Percentiles rank a stretch among this genome's conserved stretches.
Evolutionary conservation across 2,329 filamentous ascomycete genomes (phyloP).

Genomic region (Fusarium fracticaudum): DNA sequence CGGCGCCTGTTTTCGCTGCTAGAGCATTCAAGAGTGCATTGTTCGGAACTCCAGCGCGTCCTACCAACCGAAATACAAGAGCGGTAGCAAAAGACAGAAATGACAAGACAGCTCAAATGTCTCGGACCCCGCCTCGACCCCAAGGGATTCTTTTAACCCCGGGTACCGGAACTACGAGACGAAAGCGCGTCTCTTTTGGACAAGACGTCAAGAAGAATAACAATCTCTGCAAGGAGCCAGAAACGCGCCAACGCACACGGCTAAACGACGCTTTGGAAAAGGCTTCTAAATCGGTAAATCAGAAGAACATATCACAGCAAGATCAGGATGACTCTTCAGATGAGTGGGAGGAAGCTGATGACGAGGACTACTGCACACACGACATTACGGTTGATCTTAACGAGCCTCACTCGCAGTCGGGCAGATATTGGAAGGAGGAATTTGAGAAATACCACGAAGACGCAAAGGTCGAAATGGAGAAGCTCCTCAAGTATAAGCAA

Average conservation of each 20-base stretch:
- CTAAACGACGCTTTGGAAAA: constrained; percentile 58
- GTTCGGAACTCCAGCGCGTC: constrained; percentile 66
- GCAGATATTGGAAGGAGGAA: constrained; percentile 82
- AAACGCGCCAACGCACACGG: constrained; percentile 51
- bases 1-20: constrained; percentile 72
- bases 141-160: constrained; percentile 71
- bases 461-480: constrained; percentile 78
- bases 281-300: constrained; percentile 25
- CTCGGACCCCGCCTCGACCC: constrained; percentile 60
- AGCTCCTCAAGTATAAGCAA: constrained; percentile 81
- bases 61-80: constrained; percentile 46
- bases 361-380: constrained; percentile 58
- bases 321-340: constrained; percentile 45
- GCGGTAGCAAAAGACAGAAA: constrained; percentile 36
- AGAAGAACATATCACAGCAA: constrained; percentile 13
- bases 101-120: constrained; percentile 40
- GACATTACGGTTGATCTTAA: constrained; percentile 77
- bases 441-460: constrained; percentile 79
- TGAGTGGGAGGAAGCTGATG: constrained; percentile 63
- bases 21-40: constrained; percentile 71
- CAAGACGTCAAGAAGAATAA: constrained; percentile 61
- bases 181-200: constrained; percentile 74
- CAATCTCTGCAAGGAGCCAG: constrained; percentile 43
- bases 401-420: constrained; percentile 78
- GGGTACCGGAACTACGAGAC: constrained; percentile 66